These are phyloP conservation scores for Aspergillus latus DNA, from an alignment of 2,329 filamentous ascomycete species.

Conservation along the genomic window DNA sequence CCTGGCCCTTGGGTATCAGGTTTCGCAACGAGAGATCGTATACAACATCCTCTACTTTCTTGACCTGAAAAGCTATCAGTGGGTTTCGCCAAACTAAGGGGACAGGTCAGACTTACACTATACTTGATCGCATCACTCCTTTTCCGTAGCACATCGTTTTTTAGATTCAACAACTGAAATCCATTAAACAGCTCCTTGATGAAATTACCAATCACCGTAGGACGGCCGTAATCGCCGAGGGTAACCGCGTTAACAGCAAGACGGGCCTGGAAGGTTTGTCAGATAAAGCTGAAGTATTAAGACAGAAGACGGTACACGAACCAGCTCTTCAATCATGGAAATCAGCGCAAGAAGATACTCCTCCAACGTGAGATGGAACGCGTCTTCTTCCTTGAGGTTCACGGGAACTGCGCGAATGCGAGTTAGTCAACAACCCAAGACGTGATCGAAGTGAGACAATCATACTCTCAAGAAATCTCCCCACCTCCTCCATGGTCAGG, in stretches of 20 bases:
- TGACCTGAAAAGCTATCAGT: conserved; percentile 58
- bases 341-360: conserved; percentile 92
- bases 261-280: conserved; percentile 56
- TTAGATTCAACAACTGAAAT: conserved; percentile 95
- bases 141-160: conserved; percentile 88
- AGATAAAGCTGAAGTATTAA: neutral
- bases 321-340: conserved; percentile 82
- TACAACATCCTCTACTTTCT: conserved; percentile 96
- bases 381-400: conserved; percentile 84
- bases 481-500: conserved; percentile 84
- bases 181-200: conserved; percentile 94
- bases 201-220: conserved; percentile 84
- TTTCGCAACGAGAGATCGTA: conserved; percentile 91
- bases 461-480: conserved; percentile 70
- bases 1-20: conserved; percentile 59
- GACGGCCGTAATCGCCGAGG: conserved; percentile 80
- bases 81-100: neutral
- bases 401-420: conserved; percentile 65
- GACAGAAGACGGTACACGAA: conserved; percentile 34
- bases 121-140: conserved; percentile 95
- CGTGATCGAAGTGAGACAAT: conserved; percentile 4
- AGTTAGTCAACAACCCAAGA: neutral
- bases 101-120: conserved; percentile 48
- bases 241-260: conserved; percentile 94
- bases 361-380: conserved; percentile 94